Evolutionary conservation across 2,329 filamentous ascomycete genomes (phyloP).

Genomic region (Monascus ruber): DNA sequence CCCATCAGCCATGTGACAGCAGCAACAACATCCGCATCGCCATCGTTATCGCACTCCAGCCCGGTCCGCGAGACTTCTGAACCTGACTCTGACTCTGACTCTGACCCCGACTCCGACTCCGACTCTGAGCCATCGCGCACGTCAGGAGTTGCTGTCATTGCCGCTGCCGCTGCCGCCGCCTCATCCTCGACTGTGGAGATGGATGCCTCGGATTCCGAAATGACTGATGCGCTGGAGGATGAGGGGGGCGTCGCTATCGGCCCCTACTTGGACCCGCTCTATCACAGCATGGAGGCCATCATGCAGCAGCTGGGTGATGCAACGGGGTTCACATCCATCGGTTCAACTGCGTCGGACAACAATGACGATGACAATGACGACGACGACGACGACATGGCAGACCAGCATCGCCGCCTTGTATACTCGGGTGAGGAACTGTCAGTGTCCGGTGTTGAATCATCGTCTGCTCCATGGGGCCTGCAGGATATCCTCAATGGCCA

Average conservation of each 20-base stretch:
- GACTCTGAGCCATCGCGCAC: too few species aligned
- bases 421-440: background rate
- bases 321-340: background rate
- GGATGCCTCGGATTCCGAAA: conserved; percentile 14
- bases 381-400: conserved; percentile 1
- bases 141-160: too few species aligned
- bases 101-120: too few species aligned
- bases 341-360: conserved; percentile 6
- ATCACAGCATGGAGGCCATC: conserved; percentile 9
- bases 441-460: background rate
- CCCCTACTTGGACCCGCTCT: conserved; percentile 4
- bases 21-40: too few species aligned
- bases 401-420: too few species aligned
- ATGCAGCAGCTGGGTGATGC: conserved; percentile 10
- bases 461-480: too few species aligned
- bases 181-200: conserved; percentile 7
- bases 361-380: conserved; percentile 13
- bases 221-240: conserved; percentile 11
- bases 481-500: too few species aligned
- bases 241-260: conserved; percentile 11
- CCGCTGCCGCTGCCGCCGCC: too few species aligned
- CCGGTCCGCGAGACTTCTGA: too few species aligned
- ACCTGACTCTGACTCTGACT: too few species aligned
- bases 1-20: too few species aligned
- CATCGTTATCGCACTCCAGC: too few species aligned